Evolutionary conservation across 148 eudicot species (phyloP), one percentile per base, ranked within the genome.

Genomic region (Limonium bicolor): DNA sequence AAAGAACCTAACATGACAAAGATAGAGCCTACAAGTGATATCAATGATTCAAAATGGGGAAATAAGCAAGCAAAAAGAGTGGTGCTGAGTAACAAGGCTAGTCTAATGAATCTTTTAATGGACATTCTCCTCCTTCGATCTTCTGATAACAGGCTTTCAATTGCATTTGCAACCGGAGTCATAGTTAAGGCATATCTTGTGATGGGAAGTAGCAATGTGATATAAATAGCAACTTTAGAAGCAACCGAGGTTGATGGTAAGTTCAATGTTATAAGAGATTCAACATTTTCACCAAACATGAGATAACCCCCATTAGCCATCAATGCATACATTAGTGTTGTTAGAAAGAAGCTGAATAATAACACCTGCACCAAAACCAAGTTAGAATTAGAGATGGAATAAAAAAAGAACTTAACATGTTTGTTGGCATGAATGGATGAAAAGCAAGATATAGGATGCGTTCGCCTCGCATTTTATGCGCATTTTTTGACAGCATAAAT

Each of bases 181-280:
- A 70, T 19, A 42, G 65, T 50, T 22, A 65, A 15, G 0, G 64
- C 67, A 10, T 70, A 70, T 11, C 63, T 50, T 3, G 71, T 67
- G 19, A 65, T 2, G 2, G 76, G 76, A 13, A 59, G 65, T 13
- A 66, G 50, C n/a, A 65, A 26, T 1, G 76, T 61, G 7, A 62
- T 70, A 53, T 65, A 70, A 8, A 70, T 65, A 3, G 71, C 71
- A 8, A 70, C 25, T 11, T 61, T 28, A 3, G 71, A 36, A 4
- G 59, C 38, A 2, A 57, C 30, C 6, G 60, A 45, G 0, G 31
- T 37, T 12, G 50, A 32, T 7, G 76, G 67, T 8, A 64, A 44
- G 23, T 64, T 52, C 19, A 64, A 27, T 5, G 63, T 64, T 23
- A 64, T 64, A 40, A 39, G 55, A 25, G 63, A 38, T 4, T 64